Evolutionary conservation across 768 basidiomycete species (phyloP).

Genomic region (Phlegmacium glaucopus): DNA sequence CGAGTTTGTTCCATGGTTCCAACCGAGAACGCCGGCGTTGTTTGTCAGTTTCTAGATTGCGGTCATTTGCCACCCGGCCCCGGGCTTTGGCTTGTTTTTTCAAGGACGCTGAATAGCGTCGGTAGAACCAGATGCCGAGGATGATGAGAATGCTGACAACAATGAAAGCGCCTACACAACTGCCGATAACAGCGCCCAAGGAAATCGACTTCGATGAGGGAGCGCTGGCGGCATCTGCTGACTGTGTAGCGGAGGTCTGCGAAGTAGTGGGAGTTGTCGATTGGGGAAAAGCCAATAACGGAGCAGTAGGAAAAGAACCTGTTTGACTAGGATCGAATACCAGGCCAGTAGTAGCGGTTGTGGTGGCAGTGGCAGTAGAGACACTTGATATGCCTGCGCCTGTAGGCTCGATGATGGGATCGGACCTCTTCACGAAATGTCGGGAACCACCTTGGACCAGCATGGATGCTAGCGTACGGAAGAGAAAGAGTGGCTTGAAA

Average conservation of each 20-base stretch:
- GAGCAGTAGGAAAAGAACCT: conserved; percentile 4
- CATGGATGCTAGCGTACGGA: conserved; percentile 16
- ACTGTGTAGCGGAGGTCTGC: neutral
- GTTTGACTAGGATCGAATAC: conserved; percentile 13
- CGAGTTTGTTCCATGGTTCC: conserved; percentile 58
- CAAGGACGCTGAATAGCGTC: conserved; percentile 42
- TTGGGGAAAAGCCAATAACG: conserved; percentile 8
- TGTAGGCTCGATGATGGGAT: conserved; percentile 13
- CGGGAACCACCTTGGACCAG: conserved; percentile 14
- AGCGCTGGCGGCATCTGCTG: neutral
- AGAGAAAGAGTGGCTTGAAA: neutral
- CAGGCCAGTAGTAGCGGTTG: conserved; percentile 12
- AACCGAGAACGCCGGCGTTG: conserved; percentile 43
- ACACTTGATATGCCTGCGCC: conserved; percentile 15
- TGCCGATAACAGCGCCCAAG: conserved; percentile 51
- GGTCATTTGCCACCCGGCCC: conserved; percentile 27
- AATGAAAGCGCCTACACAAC: conserved; percentile 60
- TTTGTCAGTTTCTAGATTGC: conserved; percentile 37
- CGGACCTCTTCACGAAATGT: conserved; percentile 13
- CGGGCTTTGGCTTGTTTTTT: conserved; percentile 25
- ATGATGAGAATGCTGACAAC: conserved; percentile 49
- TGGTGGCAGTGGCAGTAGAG: conserved; percentile 12
- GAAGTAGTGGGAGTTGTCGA: conserved; percentile 1
- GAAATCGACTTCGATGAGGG: conserved; percentile 7
- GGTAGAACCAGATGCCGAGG: conserved; percentile 53